These are phyloP conservation scores for Pichia cephalocereana DNA, from an alignment of 805 yeast species.

Conservation along the genomic window DNA sequence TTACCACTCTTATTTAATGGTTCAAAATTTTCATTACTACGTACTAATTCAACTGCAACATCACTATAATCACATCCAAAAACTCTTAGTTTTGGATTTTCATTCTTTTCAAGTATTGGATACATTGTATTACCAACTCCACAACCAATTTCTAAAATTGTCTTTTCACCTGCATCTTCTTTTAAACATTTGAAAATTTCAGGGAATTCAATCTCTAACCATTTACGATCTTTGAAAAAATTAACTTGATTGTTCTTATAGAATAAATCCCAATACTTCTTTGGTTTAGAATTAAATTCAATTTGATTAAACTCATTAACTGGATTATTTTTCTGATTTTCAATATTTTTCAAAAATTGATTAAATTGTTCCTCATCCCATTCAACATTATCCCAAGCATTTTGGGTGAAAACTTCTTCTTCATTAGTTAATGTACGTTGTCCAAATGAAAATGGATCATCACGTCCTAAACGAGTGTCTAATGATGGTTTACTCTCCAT, in stretches of 20 bases:
- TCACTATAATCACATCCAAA: slow-evolving; percentile 86
- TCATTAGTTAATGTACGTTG: slow-evolving; percentile 65
- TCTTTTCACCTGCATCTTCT: slow-evolving; percentile 57
- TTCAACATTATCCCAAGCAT: slow-evolving; percentile 96
- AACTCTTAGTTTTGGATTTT: slow-evolving; percentile 65
- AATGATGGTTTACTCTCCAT: slow-evolving; percentile 32
- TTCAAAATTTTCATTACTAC: slow-evolving; percentile 50
- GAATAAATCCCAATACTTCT: slow-evolving; percentile 90
- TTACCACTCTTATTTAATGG: slow-evolving; percentile 17
- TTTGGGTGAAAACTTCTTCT: slow-evolving; percentile 81
- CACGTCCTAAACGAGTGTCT: slow-evolving; percentile 66
- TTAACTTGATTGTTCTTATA: slow-evolving; percentile 86
- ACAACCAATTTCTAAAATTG: slow-evolving; percentile 89
- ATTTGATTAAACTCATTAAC: slow-evolving; percentile 82
- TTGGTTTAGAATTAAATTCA: slow-evolving; percentile 76
- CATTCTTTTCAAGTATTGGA: slow-evolving; percentile 76
- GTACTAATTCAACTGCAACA: slow-evolving; percentile 82
- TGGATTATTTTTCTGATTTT: slow-evolving; percentile 71
- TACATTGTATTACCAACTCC: slow-evolving; percentile 97
- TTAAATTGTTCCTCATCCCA: slow-evolving; percentile 88
- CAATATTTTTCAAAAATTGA: slow-evolving; percentile 41
- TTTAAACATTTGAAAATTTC: slow-evolving; percentile 69
- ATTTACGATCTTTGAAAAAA: slow-evolving; percentile 92
- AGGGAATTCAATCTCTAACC: slow-evolving; percentile 95
- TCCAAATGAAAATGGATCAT: slow-evolving; percentile 87